Conservation (phyloP, 1,284 basidiomycete species). For the Anthracocystis setariae region DNA sequence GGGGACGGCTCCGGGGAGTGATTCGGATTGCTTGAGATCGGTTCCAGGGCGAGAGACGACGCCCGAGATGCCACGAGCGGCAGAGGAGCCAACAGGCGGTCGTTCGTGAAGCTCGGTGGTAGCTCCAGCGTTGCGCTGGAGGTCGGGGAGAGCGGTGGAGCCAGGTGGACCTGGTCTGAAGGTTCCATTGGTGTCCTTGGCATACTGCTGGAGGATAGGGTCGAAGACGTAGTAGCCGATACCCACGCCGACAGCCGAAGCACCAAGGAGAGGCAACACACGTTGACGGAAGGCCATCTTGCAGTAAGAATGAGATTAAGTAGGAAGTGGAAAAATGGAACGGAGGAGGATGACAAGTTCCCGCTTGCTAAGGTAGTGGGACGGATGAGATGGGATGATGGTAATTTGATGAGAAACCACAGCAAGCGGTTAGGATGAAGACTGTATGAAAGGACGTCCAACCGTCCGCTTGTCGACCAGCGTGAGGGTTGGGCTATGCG, state of each 20-base stretch:
- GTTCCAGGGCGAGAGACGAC: conserved; percentile 35
- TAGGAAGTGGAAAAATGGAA: neutral
- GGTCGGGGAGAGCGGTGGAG: conserved; percentile 36
- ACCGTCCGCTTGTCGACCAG: neutral
- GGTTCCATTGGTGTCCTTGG: conserved; percentile 47
- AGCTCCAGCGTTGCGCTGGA: conserved; percentile 30
- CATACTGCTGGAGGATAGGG: conserved; percentile 47
- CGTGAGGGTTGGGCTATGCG: neutral
- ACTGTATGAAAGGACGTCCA: neutral
- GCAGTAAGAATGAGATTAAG: neutral
- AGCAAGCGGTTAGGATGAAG: neutral
- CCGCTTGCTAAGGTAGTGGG: neutral
- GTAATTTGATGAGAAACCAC: neutral
- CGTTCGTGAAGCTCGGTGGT: conserved; percentile 42
- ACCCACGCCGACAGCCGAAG: conserved; percentile 44
- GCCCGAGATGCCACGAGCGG: conserved; percentile 45
- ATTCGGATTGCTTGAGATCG: conserved; percentile 41
- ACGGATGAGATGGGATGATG: conserved; percentile 4
- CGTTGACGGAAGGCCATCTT: conserved; percentile 49
- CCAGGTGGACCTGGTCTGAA: conserved; percentile 35
- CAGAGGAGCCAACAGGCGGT: conserved; percentile 41
- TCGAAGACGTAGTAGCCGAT: conserved; percentile 54
- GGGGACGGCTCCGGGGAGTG: conserved; percentile 29
- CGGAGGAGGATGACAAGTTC: neutral
- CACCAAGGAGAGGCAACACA: conserved; percentile 41